Evolutionary conservation across 495 filamentous ascomycete species (phyloP).

Genomic region (Cenococcum geophilum): DNA sequence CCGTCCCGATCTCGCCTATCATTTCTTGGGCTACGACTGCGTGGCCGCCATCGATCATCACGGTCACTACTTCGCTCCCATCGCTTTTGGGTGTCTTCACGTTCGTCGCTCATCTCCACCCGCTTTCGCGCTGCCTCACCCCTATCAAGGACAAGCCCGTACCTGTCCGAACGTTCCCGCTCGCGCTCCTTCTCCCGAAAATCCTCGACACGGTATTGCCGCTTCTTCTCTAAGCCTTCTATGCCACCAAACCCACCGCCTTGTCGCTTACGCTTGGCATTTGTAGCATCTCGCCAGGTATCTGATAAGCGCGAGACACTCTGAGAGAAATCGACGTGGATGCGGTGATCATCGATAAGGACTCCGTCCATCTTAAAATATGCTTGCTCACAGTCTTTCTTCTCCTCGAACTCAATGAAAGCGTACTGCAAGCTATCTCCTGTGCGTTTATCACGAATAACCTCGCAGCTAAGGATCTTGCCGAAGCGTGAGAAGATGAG

Average conservation of each 20-base stretch:
- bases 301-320: conserved; percentile 88
- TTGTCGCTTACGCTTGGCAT: conserved; percentile 64
- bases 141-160: conserved; percentile 80
- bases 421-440: conserved; percentile 95
- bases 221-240: conserved; percentile 74
- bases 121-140: conserved; percentile 45
- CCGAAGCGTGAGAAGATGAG: conserved; percentile 97
- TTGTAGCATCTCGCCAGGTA: conserved; percentile 82
- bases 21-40: conserved; percentile 50
- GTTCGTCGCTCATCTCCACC: conserved; percentile 29
- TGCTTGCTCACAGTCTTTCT: conserved; percentile 86
- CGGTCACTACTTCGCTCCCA: conserved; percentile 17
- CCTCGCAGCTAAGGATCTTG: conserved; percentile 89
- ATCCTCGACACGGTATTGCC: conserved; percentile 78
- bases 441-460: conserved; percentile 90
- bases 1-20: conserved; percentile 32
- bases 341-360: conserved; percentile 93
- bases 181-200: conserved; percentile 38
- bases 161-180: conserved; percentile 36
- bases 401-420: conserved; percentile 93
- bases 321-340: conserved; percentile 98
- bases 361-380: conserved; percentile 99
- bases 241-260: conserved; percentile 89
- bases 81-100: conserved; percentile 1
- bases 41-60: conserved; percentile 28